These are phyloP conservation scores for Brassica hybrid DNA, from an alignment of 441 rosid genomes.

Conservation along the genomic window DNA sequence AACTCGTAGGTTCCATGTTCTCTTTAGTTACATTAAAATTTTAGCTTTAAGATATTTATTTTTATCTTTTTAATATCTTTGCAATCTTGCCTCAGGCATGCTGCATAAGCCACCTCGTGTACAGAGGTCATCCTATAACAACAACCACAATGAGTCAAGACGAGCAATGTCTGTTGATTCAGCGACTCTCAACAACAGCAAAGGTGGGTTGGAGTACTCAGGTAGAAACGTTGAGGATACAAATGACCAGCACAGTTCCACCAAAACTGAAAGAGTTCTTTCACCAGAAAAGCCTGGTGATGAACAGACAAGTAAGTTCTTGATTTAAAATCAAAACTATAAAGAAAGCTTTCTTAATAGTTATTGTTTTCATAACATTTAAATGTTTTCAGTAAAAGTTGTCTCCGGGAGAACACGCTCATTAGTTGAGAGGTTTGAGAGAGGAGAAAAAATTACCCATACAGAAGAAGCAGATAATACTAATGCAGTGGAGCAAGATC, in stretches of 20 bases:
- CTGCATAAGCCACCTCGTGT: slow-evolving; percentile 80
- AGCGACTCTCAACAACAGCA: slow-evolving; percentile 29
- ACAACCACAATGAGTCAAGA: slow-evolving; percentile 54
- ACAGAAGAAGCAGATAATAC: slow-evolving; percentile 37
- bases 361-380: neutral
- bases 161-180: slow-evolving; percentile 55
- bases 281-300: slow-evolving; percentile 49
- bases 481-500: slow-evolving; percentile 31
- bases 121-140: slow-evolving; percentile 56
- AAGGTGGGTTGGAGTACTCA: slow-evolving; percentile 43
- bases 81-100: slow-evolving; percentile 58
- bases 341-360: neutral
- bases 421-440: slow-evolving; percentile 94
- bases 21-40: neutral
- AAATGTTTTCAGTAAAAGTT: slow-evolving; percentile 74
- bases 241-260: slow-evolving; percentile 47
- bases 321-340: slow-evolving; percentile 9
- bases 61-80: neutral
- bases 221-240: slow-evolving; percentile 44
- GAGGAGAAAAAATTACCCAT: slow-evolving; percentile 56
- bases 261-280: slow-evolving; percentile 48
- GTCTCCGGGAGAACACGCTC: slow-evolving; percentile 91
- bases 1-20: slow-evolving; percentile 56
- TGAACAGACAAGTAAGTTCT: slow-evolving; percentile 60
- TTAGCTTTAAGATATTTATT: neutral